A percentile compares a stretch with the other conserved stretches of the same genome.
Evolutionary conservation across 1,284 basidiomycete species (phyloP).

Genomic region (Meripilus lineatus): DNA sequence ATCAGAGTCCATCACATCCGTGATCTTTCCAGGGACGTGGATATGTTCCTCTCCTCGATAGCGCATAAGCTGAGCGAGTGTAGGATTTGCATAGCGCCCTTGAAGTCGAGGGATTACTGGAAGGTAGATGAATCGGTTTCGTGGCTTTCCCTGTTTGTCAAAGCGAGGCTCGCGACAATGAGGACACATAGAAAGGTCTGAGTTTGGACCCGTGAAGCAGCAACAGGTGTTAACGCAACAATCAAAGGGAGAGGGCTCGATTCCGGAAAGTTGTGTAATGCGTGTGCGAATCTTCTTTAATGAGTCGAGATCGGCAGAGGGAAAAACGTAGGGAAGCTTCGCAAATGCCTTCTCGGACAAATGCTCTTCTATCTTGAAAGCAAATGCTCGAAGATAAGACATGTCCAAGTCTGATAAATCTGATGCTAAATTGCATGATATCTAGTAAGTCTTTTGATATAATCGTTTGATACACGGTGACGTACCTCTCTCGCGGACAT

Average conservation of each 20-base stretch:
- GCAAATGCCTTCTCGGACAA: slow-evolving; percentile 15
- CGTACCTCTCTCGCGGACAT: no score
- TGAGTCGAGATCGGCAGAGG: slow-evolving; percentile 4
- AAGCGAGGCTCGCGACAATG: slow-evolving; percentile 17
- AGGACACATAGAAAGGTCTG: slow-evolving; percentile 14
- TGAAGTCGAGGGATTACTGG: slow-evolving; percentile 16
- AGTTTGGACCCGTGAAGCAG: slow-evolving; percentile 24
- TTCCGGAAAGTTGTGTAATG: slow-evolving; percentile 19
- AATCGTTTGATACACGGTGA: no score
- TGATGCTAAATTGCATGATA: no score
- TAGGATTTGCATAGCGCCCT: slow-evolving; percentile 7
- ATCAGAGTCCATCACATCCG: no score
- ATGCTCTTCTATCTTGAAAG: slow-evolving; percentile 17
- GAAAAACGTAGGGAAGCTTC: no score
- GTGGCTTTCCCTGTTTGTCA: slow-evolving; percentile 6
- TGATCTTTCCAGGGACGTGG: slow-evolving; percentile 5
- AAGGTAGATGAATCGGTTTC: slow-evolving; percentile 14
- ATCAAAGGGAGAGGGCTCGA: slow-evolving; percentile 26
- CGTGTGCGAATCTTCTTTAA: slow-evolving; percentile 11
- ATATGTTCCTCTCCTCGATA: slow-evolving; percentile 19
- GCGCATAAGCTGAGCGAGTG: slow-evolving; percentile 13
- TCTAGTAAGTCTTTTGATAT: no score
- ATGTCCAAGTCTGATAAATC: slow-evolving; percentile 12
- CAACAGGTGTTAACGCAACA: no score
- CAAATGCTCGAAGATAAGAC: slow-evolving; percentile 10